Evolutionary conservation across 495 filamentous ascomycete species (phyloP).

Genomic region (Platismatia glauca): DNA sequence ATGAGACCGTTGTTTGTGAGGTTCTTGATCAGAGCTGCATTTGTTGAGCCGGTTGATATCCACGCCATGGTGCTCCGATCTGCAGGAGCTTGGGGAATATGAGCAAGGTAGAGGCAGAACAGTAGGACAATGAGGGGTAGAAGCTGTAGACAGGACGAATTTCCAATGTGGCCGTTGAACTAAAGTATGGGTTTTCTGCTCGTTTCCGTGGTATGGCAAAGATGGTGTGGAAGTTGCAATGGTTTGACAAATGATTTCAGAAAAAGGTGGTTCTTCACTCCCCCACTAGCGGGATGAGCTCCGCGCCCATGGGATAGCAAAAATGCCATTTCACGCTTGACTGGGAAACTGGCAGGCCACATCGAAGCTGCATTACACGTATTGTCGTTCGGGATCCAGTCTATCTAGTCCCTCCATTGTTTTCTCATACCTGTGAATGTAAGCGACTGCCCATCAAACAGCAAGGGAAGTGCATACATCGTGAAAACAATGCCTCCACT

Average conservation of each 20-base stretch:
- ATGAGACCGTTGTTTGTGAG: constrained; percentile 65
- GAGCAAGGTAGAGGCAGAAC: constrained; percentile 8
- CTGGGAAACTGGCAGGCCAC: not conserved
- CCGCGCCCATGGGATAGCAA: not conserved
- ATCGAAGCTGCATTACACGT: constrained; percentile 49
- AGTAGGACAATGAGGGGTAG: not conserved
- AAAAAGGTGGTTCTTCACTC: not conserved
- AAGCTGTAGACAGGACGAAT: not conserved
- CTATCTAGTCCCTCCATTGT: constrained; percentile 79
- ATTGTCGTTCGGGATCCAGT: constrained; percentile 75
- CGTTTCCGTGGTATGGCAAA: not conserved
- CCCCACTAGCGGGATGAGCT: not conserved
- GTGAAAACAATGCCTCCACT: constrained; percentile 97
- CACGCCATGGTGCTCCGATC: constrained; percentile 66
- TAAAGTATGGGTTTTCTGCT: not conserved
- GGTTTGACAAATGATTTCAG: not conserved
- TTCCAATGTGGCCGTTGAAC: not conserved
- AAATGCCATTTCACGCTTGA: not conserved
- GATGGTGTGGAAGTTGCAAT: not conserved
- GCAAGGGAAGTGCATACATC: constrained; percentile 48
- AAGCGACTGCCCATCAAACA: not conserved
- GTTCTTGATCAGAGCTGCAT: constrained; percentile 71
- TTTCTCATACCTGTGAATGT: constrained; percentile 71
- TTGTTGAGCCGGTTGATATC: constrained; percentile 71
- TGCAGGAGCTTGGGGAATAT: not conserved